Conservation (phyloP, 2,329 filamentous ascomycete genomes). For the Pseudogymnoascus sp. region DNA sequence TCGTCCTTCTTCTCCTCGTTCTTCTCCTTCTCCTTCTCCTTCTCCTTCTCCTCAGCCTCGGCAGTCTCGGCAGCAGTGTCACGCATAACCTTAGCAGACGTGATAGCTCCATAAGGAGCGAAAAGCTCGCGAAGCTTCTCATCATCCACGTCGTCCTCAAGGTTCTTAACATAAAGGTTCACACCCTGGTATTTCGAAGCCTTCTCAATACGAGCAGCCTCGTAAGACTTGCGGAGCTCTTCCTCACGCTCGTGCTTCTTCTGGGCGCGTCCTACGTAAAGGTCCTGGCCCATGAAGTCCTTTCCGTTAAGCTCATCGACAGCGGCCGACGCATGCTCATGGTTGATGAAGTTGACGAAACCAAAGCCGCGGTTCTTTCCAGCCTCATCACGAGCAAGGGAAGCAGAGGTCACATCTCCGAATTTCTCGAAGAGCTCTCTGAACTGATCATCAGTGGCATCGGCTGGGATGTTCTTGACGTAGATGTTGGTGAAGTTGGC, state of each 20-base stretch:
- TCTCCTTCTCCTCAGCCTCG: slow-evolving; percentile 36
- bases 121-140: slow-evolving; percentile 96
- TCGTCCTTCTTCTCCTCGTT: slow-evolving; percentile 45
- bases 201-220: slow-evolving; percentile 95
- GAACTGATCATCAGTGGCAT: slow-evolving; percentile 90
- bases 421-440: slow-evolving; percentile 84
- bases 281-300: slow-evolving; percentile 88
- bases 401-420: slow-evolving; percentile 92
- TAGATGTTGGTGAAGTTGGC: slow-evolving; percentile 99
- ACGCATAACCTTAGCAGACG: slow-evolving; percentile 98
- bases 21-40: slow-evolving; percentile 49
- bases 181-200: slow-evolving; percentile 98
- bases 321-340: slow-evolving; percentile 77
- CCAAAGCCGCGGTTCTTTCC: slow-evolving; percentile 94
- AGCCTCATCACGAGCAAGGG: slow-evolving; percentile 79
- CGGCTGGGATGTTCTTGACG: slow-evolving; percentile 90
- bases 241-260: slow-evolving; percentile 99
- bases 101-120: slow-evolving; percentile 85
- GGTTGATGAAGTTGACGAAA: slow-evolving; percentile 91
- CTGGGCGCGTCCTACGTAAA: slow-evolving; percentile 96
- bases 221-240: slow-evolving; percentile 97
- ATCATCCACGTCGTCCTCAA: slow-evolving; percentile 93
- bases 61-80: slow-evolving; percentile 57
- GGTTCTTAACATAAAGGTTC: slow-evolving; percentile 99
- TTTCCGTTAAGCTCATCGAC: slow-evolving; percentile 88